Evolutionary conservation across 176 grass and related monocot species (phyloP), one percentile per base, ranked within the genome.

Genomic region (Tuctoria greenei): DNA sequence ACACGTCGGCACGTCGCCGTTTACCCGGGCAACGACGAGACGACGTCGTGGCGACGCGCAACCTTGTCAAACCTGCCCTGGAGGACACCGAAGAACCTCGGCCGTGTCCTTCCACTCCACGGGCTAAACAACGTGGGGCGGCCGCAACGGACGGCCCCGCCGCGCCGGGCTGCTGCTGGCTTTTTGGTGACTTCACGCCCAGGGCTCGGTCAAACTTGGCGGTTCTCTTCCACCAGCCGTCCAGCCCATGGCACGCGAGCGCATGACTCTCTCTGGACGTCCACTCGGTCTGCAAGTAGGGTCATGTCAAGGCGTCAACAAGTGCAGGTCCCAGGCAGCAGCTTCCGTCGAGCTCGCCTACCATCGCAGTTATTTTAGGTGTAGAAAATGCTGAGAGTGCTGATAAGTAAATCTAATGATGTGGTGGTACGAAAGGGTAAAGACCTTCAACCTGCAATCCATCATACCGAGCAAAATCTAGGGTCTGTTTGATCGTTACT

Each of bases 171-270:
- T 37, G 21, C 15, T 50, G 7, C 35, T 52, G 56, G 75, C 31
- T 57, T 80, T 88, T 71, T 50, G 52, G 81, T 74, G 40, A 75
- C 59, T 81, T 76, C 56, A 40, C 9, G 6, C 0, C 0, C 5
- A 14, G 28, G 11, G 8, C 71, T 10, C 45, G 56, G 87, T 85
- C 82, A 82, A 72, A 47, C 12, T 55, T 49, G 82, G 67, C 49
- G 74, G 25, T 28, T 55, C 36, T 54, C 14, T 54, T 52, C 23
- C 1, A 2, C 12, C 45, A 10, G 7, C 72, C 72, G 34, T 2
- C 14, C 18, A 15, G 20, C 20, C 74, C 75, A 15, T 4, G 39
- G 23, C 52, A 59, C 7, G 17, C 34, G 13, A n/a, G 4, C 12
- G 41, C 21, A 12, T 10, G 21, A 24, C 54, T 57, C 54, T 8